Evolutionary conservation across 169 alveolate species (phyloP).

Genomic region (Cryptosporidium andersoni): DNA sequence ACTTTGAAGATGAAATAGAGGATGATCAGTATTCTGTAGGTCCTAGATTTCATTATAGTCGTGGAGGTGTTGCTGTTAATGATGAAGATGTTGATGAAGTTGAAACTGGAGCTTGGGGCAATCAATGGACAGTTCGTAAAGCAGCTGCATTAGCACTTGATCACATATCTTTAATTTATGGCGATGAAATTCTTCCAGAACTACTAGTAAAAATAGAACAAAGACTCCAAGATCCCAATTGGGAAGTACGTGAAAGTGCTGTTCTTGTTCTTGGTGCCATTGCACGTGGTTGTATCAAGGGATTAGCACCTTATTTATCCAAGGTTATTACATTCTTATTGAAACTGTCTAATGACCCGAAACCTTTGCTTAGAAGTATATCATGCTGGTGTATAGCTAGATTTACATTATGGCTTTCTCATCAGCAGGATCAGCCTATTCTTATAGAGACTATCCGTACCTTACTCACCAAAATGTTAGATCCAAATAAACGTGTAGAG

Average conservation of each 20-base stretch:
- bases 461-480: constrained; percentile 82
- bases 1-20: constrained; percentile 85
- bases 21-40: constrained; percentile 84
- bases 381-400: constrained; percentile 91
- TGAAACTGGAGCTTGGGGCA: constrained; percentile 86
- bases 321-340: constrained; percentile 82
- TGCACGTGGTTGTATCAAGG: constrained; percentile 86
- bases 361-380: constrained; percentile 89
- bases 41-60: constrained; percentile 80
- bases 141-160: constrained; percentile 86
- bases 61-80: constrained; percentile 73
- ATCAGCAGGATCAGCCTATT: constrained; percentile 73
- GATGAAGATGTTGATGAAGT: constrained; percentile 75
- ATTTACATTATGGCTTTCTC: constrained; percentile 83
- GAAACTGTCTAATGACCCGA: constrained; percentile 77
- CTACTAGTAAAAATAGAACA: constrained; percentile 82
- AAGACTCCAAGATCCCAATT: constrained; percentile 81
- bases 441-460: constrained; percentile 72
- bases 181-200: constrained; percentile 78
- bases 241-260: constrained; percentile 89
- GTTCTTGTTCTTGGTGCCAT: constrained; percentile 91
- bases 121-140: constrained; percentile 89
- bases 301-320: constrained; percentile 84
- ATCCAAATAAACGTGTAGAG: constrained; percentile 90
- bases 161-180: constrained; percentile 78